Evolutionary conservation across 345 rosid species (phyloP).

Genomic region (Bruguiera gymnorhiza): DNA sequence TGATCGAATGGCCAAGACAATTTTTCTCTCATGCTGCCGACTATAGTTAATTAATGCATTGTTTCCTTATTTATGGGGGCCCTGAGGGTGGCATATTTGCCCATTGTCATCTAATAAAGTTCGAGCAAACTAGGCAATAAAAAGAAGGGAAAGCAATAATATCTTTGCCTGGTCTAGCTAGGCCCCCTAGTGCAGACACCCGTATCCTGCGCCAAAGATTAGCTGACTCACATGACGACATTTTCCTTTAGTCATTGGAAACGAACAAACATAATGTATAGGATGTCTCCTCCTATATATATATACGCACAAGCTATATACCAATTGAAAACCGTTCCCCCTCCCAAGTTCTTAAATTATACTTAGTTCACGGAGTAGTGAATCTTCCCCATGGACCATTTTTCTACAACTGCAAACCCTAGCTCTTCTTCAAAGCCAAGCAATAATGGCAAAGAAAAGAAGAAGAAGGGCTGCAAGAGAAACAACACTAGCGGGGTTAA

Average conservation of each 20-base stretch:
- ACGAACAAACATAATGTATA: neutral
- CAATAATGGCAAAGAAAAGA: slow-evolving; percentile 21
- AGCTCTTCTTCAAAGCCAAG: slow-evolving; percentile 28
- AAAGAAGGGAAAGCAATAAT: slow-evolving; percentile 21
- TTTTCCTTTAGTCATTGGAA: slow-evolving; percentile 11
- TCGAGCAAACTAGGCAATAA: slow-evolving; percentile 12
- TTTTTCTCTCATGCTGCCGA: slow-evolving; percentile 6
- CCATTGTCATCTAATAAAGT: slow-evolving; percentile 12
- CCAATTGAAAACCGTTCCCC: too few species aligned
- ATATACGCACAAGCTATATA: too few species aligned
- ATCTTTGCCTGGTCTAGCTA: slow-evolving; percentile 29
- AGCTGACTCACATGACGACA: slow-evolving; percentile 34
- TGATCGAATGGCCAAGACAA: slow-evolving; percentile 11
- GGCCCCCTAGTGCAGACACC: slow-evolving; percentile 33
- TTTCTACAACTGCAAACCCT: slow-evolving; percentile 18
- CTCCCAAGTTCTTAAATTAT: too few species aligned
- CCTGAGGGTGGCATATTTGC: slow-evolving; percentile 5
- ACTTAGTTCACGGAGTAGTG: neutral
- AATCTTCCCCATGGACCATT: slow-evolving; percentile 21
- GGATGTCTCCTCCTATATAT: too few species aligned
- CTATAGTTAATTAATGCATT: neutral
- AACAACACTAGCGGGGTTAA: slow-evolving; percentile 27
- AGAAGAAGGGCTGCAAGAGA: slow-evolving; percentile 14
- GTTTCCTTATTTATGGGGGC: slow-evolving; percentile 4
- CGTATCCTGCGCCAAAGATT: slow-evolving; percentile 53